Evolutionary conservation across 768 basidiomycete genomes (phyloP).

Genomic region (Porpolomopsis calyptriformis): DNA sequence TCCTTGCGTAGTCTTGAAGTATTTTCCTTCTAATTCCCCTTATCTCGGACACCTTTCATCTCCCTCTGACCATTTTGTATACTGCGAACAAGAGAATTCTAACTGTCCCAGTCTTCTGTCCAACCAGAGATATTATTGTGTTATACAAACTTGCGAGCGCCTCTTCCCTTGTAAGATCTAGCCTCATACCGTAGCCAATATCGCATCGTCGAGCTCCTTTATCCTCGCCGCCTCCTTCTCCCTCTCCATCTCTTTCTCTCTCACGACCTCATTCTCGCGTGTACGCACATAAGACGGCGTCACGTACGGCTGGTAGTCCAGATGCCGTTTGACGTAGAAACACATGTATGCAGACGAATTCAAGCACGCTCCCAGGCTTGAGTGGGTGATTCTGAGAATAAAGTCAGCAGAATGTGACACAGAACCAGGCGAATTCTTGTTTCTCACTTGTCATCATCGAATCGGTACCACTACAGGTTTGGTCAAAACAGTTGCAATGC

Average conservation of each 20-base stretch:
- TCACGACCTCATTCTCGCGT: slow-evolving; percentile 55
- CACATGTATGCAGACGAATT: slow-evolving; percentile 84
- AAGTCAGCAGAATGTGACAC: slow-evolving; percentile 11
- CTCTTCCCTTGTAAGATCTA: neutral
- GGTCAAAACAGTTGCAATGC: neutral
- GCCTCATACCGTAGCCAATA: slow-evolving; percentile 39
- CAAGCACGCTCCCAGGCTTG: slow-evolving; percentile 58
- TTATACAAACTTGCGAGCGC: neutral
- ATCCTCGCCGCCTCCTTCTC: slow-evolving; percentile 44
- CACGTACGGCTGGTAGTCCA: slow-evolving; percentile 70
- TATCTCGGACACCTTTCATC: neutral
- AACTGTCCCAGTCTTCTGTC: too few species aligned
- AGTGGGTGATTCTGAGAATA: slow-evolving; percentile 50
- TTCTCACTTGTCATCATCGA: slow-evolving; percentile 85
- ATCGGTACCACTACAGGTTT: slow-evolving; percentile 70
- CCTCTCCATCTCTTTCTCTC: slow-evolving; percentile 46
- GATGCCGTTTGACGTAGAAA: slow-evolving; percentile 84
- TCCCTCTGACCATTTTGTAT: neutral
- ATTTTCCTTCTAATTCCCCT: slow-evolving; percentile 1
- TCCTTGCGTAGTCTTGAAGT: too few species aligned
- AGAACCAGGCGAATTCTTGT: neutral
- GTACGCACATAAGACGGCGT: slow-evolving; percentile 58
- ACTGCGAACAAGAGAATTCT: neutral
- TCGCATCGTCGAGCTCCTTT: slow-evolving; percentile 58
- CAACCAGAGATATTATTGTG: too few species aligned